Conservation (phyloP, 345 rosid species). For the Toxicodendron radicans region DNA sequence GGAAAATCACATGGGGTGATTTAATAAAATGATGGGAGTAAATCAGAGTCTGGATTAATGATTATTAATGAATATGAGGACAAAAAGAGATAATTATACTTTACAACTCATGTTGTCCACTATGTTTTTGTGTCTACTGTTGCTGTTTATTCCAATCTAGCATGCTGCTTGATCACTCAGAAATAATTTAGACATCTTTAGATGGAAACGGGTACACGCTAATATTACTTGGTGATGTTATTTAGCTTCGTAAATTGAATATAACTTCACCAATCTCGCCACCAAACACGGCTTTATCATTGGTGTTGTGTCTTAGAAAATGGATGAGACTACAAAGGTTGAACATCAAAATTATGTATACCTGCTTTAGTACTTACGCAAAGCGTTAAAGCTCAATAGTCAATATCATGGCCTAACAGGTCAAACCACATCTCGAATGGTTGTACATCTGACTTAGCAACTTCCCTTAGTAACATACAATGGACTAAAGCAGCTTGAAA, state of each 20-base stretch:
- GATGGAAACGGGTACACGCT: not conserved
- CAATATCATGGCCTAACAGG: no score
- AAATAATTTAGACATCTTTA: no score
- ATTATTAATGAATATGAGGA: slow-evolving; percentile 8
- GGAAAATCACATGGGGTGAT: slow-evolving; percentile 11
- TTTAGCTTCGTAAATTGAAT: not conserved
- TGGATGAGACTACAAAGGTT: not conserved
- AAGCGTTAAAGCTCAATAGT: no score
- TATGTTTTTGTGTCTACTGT: no score
- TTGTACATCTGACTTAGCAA: no score
- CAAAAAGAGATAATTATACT: slow-evolving; percentile 8
- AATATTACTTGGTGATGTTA: not conserved
- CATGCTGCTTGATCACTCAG: not conserved
- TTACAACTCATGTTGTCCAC: slow-evolving; percentile 23
- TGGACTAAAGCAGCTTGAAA: no score
- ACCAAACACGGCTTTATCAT: not conserved
- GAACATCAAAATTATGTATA: no score
- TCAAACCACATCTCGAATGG: no score
- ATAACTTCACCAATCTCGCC: not conserved
- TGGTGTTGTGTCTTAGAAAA: not conserved
- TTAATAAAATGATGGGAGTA: slow-evolving; percentile 2
- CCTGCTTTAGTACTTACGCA: no score
- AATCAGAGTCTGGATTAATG: not conserved
- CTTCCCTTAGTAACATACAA: no score
- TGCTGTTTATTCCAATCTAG: no score